These are phyloP conservation scores for Russula olivacea DNA, from an alignment of 768 basidiomycete species.

Conservation along the genomic window DNA sequence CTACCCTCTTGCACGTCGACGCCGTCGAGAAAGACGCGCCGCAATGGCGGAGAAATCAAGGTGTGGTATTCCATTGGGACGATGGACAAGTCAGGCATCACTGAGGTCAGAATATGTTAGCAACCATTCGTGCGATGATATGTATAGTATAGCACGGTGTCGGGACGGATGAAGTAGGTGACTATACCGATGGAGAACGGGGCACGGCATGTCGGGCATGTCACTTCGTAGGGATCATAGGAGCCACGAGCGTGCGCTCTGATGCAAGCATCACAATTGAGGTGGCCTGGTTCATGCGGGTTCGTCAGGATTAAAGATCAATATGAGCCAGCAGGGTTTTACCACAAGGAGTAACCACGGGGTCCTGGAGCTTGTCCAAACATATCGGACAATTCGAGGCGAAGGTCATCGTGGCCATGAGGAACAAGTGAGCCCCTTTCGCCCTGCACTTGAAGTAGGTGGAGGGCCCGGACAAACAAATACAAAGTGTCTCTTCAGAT, in stretches of 20 bases:
- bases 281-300: slow-evolving; percentile 9
- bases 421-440: too few relatives aligned
- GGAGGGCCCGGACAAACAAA: too few relatives aligned
- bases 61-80: slow-evolving; percentile 20
- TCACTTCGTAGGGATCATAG: slow-evolving; percentile 6
- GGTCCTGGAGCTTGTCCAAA: slow-evolving; percentile 18
- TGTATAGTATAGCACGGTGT: too few relatives aligned
- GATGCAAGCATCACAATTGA: slow-evolving; percentile 16
- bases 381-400: slow-evolving; percentile 18
- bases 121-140: too few relatives aligned
- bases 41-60: slow-evolving; percentile 8
- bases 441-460: too few relatives aligned
- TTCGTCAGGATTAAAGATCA: not conserved
- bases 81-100: slow-evolving; percentile 10
- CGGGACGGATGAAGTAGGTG: not conserved
- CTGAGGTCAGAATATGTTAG: not conserved
- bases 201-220: slow-evolving; percentile 23
- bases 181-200: slow-evolving; percentile 18
- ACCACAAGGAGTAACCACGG: slow-evolving; percentile 24
- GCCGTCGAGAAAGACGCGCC: not conserved
- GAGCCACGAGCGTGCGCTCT: slow-evolving; percentile 12
- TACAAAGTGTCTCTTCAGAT: too few relatives aligned
- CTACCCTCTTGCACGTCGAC: not conserved
- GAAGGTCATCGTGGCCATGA: not conserved
- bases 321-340: not conserved